These are phyloP conservation scores for Phellinidium pouzarii DNA, from an alignment of 1,284 basidiomycete species.

Conservation along the genomic window DNA sequence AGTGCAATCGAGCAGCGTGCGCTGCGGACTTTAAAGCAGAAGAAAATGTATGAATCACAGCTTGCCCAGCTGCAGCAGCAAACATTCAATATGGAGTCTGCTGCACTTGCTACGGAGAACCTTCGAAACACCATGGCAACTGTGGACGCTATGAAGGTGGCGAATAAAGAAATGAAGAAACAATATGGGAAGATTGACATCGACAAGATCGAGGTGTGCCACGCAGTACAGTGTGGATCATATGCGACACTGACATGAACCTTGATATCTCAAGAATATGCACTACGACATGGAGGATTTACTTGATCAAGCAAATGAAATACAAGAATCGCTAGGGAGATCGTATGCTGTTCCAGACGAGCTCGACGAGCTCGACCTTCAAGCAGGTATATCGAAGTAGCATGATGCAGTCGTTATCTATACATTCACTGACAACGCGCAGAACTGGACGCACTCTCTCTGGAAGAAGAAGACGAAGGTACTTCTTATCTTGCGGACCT, in stretches of 20 bases:
- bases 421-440: constrained; percentile 16
- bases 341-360: constrained; percentile 98
- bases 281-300: constrained; percentile 99
- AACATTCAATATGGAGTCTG: constrained; percentile 98
- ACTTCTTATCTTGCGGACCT: constrained; percentile 81
- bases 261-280: constrained; percentile 53
- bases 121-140: constrained; percentile 99
- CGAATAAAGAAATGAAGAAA: constrained; percentile 95
- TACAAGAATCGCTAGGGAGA: constrained; percentile 89
- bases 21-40: constrained; percentile 90
- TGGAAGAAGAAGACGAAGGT: constrained; percentile 86
- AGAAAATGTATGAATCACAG: constrained; percentile 93
- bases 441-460: constrained; percentile 86
- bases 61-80: constrained; percentile 90
- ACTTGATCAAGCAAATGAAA: constrained; percentile 95
- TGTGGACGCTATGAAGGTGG: constrained; percentile 94
- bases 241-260: background rate
- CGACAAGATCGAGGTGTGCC: constrained; percentile 91
- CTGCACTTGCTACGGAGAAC: constrained; percentile 94
- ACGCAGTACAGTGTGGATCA: background rate
- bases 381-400: constrained; percentile 66
- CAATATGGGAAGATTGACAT: constrained; percentile 98
- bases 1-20: constrained; percentile 94
- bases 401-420: background rate
- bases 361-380: constrained; percentile 93